phyloP scores from a whole-genome alignment of 2,329 filamentous ascomycete species.

The Fusarium sp. region DNA sequence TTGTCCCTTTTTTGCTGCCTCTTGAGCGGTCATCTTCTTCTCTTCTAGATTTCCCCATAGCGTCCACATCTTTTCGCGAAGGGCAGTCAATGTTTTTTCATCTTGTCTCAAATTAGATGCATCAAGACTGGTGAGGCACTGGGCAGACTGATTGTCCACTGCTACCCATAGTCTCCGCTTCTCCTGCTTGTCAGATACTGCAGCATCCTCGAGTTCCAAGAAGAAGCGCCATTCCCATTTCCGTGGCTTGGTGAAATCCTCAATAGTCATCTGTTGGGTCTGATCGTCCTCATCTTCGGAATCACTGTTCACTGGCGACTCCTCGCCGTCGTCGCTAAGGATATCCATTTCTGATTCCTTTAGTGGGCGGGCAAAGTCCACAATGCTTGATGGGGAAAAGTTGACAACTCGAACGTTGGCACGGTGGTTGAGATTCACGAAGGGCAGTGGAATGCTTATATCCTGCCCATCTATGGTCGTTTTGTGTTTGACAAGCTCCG shows the following conservation, averaged over 20 bases:
- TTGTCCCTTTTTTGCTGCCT: slow-evolving; percentile 50
- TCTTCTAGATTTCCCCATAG: slow-evolving; percentile 93
- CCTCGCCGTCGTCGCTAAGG: slow-evolving; percentile 61
- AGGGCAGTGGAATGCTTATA: slow-evolving; percentile 70
- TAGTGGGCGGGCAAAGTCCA: slow-evolving; percentile 76
- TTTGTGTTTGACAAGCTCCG: slow-evolving; percentile 58
- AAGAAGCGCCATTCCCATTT: slow-evolving; percentile 89
- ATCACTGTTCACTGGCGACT: slow-evolving; percentile 27
- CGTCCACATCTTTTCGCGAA: slow-evolving; percentile 80
- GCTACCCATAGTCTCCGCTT: slow-evolving; percentile 74
- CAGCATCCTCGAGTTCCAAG: slow-evolving; percentile 81
- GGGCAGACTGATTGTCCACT: slow-evolving; percentile 71
- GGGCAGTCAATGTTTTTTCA: slow-evolving; percentile 59
- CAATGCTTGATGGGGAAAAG: slow-evolving; percentile 78
- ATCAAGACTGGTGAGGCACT: slow-evolving; percentile 64
- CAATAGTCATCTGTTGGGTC: slow-evolving; percentile 39
- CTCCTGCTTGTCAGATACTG: slow-evolving; percentile 49
- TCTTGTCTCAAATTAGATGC: slow-evolving; percentile 71
- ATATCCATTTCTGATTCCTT: slow-evolving; percentile 62
- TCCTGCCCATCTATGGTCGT: slow-evolving; percentile 59
- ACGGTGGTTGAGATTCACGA: slow-evolving; percentile 80
- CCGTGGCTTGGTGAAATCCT: slow-evolving; percentile 44
- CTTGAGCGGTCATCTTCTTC: slow-evolving; percentile 48
- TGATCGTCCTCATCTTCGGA: slow-evolving; percentile 29
- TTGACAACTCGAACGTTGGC: slow-evolving; percentile 83